Percentiles rank a stretch among this genome's conserved stretches.
Conservation (phyloP, 2,329 filamentous ascomycete genomes). For the Hypoxylon sp. region DNA sequence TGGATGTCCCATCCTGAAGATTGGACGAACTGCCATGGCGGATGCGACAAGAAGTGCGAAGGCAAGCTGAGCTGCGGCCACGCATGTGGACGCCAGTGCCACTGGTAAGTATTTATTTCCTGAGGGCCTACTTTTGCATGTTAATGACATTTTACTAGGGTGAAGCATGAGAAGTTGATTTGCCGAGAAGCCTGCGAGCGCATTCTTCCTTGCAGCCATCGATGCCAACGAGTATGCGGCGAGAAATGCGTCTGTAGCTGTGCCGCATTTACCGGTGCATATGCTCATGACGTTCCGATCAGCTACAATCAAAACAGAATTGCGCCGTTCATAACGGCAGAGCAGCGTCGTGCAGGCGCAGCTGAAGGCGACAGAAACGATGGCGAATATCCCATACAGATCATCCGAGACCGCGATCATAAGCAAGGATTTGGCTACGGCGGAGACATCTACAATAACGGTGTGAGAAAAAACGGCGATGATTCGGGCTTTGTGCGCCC, state of each 20-base stretch:
- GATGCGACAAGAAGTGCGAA: conserved; percentile 44
- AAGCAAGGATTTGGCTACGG: conserved; percentile 22
- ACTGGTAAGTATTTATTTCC: conserved; percentile 46
- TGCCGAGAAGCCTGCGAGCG: conserved; percentile 47
- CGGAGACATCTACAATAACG: not conserved
- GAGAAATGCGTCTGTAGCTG: conserved; percentile 46
- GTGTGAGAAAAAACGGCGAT: not conserved
- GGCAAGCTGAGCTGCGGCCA: conserved; percentile 48
- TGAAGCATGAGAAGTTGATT: conserved; percentile 44
- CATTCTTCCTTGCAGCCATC: conserved; percentile 45
- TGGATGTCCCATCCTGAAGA: conserved; percentile 65
- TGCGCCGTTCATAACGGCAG: conserved; percentile 15
- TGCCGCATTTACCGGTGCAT: conserved; percentile 44
- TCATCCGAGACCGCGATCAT: conserved; percentile 7
- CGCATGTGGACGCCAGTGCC: conserved; percentile 47
- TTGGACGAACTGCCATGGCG: conserved; percentile 57
- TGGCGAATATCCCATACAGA: conserved; percentile 16
- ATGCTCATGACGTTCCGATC: conserved; percentile 39
- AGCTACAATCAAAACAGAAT: conserved; percentile 1
- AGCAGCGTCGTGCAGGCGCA: conserved; percentile 17
- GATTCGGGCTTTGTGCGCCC: not conserved
- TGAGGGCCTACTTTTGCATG: not conserved
- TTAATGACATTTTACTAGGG: conserved; percentile 35
- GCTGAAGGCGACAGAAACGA: conserved; percentile 8
- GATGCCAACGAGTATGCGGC: conserved; percentile 47